These are phyloP conservation scores for Metarhizium sp. DNA, from an alignment of 2,329 filamentous ascomycete species.

Conservation along the genomic window DNA sequence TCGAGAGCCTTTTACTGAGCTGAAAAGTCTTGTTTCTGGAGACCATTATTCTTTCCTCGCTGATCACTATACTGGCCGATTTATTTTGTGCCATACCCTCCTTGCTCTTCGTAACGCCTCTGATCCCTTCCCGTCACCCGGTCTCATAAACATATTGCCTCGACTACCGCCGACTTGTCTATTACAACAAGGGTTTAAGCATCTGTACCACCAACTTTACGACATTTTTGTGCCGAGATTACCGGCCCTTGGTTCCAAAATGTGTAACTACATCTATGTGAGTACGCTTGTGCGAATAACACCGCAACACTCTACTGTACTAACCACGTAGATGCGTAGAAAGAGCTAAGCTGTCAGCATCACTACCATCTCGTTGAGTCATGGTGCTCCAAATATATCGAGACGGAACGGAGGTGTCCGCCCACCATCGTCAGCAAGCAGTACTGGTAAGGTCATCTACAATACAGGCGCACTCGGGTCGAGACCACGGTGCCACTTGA, in stretches of 20 bases:
- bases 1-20: neutral
- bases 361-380: conserved; percentile 41
- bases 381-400: conserved; percentile 36
- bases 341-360: conserved; percentile 40
- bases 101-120: neutral
- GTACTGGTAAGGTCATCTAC: conserved; percentile 27
- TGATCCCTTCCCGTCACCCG: neutral
- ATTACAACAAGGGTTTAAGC: neutral
- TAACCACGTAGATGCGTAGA: conserved; percentile 20
- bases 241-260: conserved; percentile 14
- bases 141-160: neutral
- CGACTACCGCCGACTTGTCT: neutral
- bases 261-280: conserved; percentile 45
- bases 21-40: too few species aligned
- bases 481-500: neutral
- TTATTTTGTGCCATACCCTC: neutral
- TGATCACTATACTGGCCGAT: neutral
- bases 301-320: neutral
- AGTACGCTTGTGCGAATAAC: conserved; percentile 7
- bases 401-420: conserved; percentile 32
- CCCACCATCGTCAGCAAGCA: conserved; percentile 35
- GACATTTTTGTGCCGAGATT: neutral
- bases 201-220: neutral
- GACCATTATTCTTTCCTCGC: neutral
- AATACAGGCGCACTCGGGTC: neutral